Evolutionary conservation across 2,329 filamentous ascomycete genomes (phyloP), one percentile per base, ranked within the genome.

Genomic region (Aspergillus novofumigatus): DNA sequence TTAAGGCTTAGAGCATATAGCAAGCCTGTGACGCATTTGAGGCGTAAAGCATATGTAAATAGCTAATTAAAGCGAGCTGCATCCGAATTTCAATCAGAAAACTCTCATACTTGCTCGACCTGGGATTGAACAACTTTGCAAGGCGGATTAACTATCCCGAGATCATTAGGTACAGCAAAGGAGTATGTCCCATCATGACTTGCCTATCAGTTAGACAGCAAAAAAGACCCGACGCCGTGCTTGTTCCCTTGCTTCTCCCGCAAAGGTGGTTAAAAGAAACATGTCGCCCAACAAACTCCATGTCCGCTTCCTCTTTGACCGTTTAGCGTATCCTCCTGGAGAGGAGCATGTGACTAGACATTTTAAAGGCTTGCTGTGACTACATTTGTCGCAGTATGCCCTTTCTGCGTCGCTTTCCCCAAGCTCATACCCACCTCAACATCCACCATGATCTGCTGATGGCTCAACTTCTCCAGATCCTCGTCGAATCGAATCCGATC

Each of bases 381-480:
- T 17, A 17, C 14, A 8, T 38, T 38, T 38, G 32, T 7, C 7
- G 32, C 32, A 38, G 5, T 38, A 38, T 38, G 32, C 14, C 32
- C 32, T 38, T 14, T 21, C 44, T 47, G 44, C 21, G 44, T 47
- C 17, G 44, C 44, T 47, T 17, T 47, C 4, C 70, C 72, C 20
- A 75, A 54, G 57, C 73, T 75, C 74, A 72, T 76, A 1, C 74
- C 74, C 21, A 75, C 69, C 57, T 75, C 69, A 3, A 76, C 74
- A 59, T 73, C 69, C 10, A 75, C 67, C 59, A 71, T 68, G 47
- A 75, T 68, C 53, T 67, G 60, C 51, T 69, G 56, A 28, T 67
- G 63, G 51, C 72, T 75, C 6, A 69, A 61, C 17, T 65, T 63
- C 20, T 69, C 50, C 23, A 76, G 59, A 55, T 77, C 75, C 38